Evolutionary conservation across 495 filamentous ascomycete species (phyloP).

Genomic region (Hyphodiscus hymeniophilus): DNA sequence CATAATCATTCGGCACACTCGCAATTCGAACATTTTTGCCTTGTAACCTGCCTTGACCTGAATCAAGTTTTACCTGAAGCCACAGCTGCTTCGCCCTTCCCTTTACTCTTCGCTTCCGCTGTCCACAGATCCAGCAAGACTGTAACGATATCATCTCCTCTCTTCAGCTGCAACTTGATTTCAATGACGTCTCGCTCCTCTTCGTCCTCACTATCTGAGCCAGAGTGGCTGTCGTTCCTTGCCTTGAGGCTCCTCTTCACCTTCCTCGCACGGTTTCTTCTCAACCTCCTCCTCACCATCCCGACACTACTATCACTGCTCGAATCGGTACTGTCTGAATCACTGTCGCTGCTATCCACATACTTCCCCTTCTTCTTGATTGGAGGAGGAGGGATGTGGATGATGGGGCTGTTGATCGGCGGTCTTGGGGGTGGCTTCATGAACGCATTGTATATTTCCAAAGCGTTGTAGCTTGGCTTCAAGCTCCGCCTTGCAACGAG

Average conservation of each 20-base stretch:
- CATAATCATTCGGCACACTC: too few species aligned
- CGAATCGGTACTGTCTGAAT: background rate
- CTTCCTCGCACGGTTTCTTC: background rate
- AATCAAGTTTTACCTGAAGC: background rate
- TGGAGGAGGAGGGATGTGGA: background rate
- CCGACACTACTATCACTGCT: slow-evolving; percentile 3
- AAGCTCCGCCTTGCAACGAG: slow-evolving; percentile 10
- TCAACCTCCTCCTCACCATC: slow-evolving; percentile 4
- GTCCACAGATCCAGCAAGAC: slow-evolving; percentile 15
- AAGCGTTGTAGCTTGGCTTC: background rate
- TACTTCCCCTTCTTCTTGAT: background rate
- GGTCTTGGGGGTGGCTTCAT: slow-evolving; percentile 7
- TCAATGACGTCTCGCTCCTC: slow-evolving; percentile 2
- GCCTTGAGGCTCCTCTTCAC: background rate
- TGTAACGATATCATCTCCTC: slow-evolving; percentile 14
- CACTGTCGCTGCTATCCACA: slow-evolving; percentile 1
- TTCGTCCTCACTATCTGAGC: slow-evolving; percentile 1
- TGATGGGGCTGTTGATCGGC: background rate
- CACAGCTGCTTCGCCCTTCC: slow-evolving; percentile 6
- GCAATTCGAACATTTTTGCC: too few species aligned
- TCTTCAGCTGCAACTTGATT: slow-evolving; percentile 6
- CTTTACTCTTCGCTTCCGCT: slow-evolving; percentile 2
- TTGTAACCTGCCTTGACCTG: too few species aligned
- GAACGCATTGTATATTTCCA: slow-evolving; percentile 9
- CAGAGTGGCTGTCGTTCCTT: background rate